Evolutionary conservation across 2,329 filamentous ascomycete species (phyloP).

Genomic region (Trichoderma sp.): DNA sequence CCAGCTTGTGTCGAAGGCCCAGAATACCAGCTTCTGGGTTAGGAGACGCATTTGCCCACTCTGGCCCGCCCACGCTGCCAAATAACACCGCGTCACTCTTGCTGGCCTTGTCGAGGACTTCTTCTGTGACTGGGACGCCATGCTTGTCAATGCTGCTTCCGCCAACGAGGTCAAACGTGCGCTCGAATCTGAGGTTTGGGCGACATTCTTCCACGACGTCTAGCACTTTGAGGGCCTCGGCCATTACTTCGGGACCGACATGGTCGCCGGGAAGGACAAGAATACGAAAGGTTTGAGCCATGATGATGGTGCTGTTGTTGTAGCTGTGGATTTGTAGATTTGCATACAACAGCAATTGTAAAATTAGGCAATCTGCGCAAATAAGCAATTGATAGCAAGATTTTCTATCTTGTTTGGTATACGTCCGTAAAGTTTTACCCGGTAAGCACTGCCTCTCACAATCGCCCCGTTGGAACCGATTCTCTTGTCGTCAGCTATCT

Average conservation of each 20-base stretch:
- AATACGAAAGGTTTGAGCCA: conserved; percentile 37
- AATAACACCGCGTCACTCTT: conserved; percentile 52
- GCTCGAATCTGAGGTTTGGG: conserved; percentile 39
- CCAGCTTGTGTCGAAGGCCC: conserved; percentile 45
- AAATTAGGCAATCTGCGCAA: neutral
- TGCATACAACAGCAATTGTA: neutral
- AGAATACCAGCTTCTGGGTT: conserved; percentile 52
- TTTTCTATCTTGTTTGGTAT: neutral
- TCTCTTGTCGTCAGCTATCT: neutral
- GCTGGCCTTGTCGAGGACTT: conserved; percentile 47
- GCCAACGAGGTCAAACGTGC: conserved; percentile 38
- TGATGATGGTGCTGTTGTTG: neutral
- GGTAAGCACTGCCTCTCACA: neutral
- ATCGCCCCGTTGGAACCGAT: neutral
- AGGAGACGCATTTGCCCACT: conserved; percentile 47
- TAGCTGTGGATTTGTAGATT: neutral
- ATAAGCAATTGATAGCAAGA: neutral
- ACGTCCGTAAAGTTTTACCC: neutral
- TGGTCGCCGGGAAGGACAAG: conserved; percentile 53
- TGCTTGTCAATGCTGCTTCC: conserved; percentile 51
- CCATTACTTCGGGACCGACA: conserved; percentile 52
- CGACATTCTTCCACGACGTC: conserved; percentile 45
- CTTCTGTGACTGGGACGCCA: conserved; percentile 49
- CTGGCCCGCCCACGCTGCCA: conserved; percentile 53
- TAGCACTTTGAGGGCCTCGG: conserved; percentile 52